Percentiles rank a stretch among this genome's conserved stretches.
Conservation (phyloP, 2,329 filamentous ascomycete species). For the Ascochyta clinopodiicola region DNA sequence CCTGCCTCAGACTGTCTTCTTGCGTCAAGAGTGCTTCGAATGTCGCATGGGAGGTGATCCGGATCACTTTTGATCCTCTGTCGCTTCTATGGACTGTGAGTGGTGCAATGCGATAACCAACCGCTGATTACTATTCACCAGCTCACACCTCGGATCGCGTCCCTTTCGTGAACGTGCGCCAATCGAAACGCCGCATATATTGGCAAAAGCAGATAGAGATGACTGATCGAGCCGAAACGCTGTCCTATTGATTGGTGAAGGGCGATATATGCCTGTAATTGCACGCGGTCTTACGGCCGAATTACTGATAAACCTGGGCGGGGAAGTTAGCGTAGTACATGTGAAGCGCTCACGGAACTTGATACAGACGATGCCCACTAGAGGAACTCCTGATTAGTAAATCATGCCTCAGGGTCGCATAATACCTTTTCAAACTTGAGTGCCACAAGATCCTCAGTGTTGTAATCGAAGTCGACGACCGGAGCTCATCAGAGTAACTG, state of each 20-base stretch:
- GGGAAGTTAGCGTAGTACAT: background rate
- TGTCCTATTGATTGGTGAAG: background rate
- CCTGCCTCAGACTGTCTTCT: background rate
- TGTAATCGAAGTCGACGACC: background rate
- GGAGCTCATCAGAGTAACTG: background rate
- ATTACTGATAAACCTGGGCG: background rate
- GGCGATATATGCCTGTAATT: background rate
- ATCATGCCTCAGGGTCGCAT: too few species aligned
- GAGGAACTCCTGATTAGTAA: background rate
- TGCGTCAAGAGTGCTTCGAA: background rate
- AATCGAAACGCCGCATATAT: background rate
- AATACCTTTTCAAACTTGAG: background rate
- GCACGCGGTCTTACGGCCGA: background rate
- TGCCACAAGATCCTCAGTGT: background rate
- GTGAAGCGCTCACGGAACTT: background rate
- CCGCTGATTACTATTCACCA: constrained; percentile 13
- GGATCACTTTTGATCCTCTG: too few species aligned
- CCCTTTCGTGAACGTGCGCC: background rate
- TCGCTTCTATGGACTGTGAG: background rate
- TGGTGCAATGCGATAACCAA: background rate
- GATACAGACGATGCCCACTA: background rate
- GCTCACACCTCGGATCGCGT: constrained; percentile 2
- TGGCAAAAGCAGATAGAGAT: background rate
- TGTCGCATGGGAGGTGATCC: background rate
- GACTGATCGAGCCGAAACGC: constrained; percentile 8